These are phyloP conservation scores for Fraxinus baroniana DNA, from an alignment of 305 asterid genomes.

Conservation along the genomic window DNA sequence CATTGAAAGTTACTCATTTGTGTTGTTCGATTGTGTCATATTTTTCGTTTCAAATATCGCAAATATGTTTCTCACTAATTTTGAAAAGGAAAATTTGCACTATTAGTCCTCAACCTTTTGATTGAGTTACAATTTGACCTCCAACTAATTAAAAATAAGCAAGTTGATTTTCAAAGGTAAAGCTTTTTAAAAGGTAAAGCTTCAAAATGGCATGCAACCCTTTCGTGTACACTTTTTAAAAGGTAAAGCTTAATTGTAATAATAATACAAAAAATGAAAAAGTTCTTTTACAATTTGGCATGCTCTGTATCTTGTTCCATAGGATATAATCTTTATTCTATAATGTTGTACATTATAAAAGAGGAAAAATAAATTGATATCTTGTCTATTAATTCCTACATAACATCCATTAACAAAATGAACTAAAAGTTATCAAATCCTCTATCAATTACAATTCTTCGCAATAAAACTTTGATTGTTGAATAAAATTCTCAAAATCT, in stretches of 20 bases:
- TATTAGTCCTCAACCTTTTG: background rate
- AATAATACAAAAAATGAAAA: no score
- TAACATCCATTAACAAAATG: background rate
- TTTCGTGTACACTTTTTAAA: background rate
- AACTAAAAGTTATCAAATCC: background rate
- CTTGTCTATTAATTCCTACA: background rate
- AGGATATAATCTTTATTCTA: background rate
- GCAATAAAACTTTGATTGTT: background rate
- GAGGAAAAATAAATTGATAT: background rate
- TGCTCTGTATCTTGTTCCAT: background rate
- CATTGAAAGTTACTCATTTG: no score
- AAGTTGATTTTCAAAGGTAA: background rate
- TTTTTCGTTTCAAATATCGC: background rate
- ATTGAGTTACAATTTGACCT: background rate
- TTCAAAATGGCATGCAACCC: background rate
- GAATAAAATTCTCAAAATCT: background rate
- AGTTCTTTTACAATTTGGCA: no score
- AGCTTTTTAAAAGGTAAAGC: no score
- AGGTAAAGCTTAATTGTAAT: background rate
- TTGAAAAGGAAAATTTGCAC: background rate
- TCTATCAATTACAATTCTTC: background rate
- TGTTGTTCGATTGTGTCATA: no score
- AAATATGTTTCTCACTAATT: background rate
- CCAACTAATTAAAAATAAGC: background rate
- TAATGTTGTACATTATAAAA: background rate